A percentile compares a stretch with the other conserved stretches of the same genome.
Evolutionary conservation across 2,329 filamentous ascomycete species (phyloP).

Genomic region (Fusarium oxysporum): DNA sequence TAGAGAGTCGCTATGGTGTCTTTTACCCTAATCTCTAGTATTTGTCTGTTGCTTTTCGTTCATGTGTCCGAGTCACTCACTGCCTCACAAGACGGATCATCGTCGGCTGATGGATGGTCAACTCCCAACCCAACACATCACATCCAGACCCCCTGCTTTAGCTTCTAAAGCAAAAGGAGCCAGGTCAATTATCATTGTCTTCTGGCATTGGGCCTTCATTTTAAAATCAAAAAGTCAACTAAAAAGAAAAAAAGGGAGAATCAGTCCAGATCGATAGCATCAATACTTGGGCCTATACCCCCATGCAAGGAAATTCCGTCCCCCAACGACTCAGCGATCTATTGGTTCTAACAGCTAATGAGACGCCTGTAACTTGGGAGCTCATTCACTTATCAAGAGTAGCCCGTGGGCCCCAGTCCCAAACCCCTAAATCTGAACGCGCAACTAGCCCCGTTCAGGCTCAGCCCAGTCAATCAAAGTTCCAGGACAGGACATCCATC

Average conservation of each 20-base stretch:
- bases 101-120: slow-evolving; percentile 20
- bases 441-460: slow-evolving; percentile 45
- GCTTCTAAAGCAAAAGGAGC: slow-evolving; percentile 11
- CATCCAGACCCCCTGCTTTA: slow-evolving; percentile 20
- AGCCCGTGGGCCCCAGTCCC: slow-evolving; percentile 26
- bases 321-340: slow-evolving; percentile 15
- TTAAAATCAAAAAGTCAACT: neutral
- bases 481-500: slow-evolving; percentile 36
- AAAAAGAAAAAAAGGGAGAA: neutral
- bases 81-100: slow-evolving; percentile 22
- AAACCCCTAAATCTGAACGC: slow-evolving; percentile 47
- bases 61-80: neutral
- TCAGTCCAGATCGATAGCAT: neutral
- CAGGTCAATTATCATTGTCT: slow-evolving; percentile 19
- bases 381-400: neutral
- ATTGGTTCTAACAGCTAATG: slow-evolving; percentile 32
- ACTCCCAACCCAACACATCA: slow-evolving; percentile 1
- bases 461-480: slow-evolving; percentile 43
- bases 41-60: neutral
- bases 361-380: slow-evolving; percentile 3
- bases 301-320: slow-evolving; percentile 14
- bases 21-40: neutral
- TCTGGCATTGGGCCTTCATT: neutral
- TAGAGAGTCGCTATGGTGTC: neutral
- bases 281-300: neutral